Evolutionary conservation across 179 eudicot genomes (phyloP), one percentile per base, ranked within the genome.

Genomic region (Silene vulgaris): DNA sequence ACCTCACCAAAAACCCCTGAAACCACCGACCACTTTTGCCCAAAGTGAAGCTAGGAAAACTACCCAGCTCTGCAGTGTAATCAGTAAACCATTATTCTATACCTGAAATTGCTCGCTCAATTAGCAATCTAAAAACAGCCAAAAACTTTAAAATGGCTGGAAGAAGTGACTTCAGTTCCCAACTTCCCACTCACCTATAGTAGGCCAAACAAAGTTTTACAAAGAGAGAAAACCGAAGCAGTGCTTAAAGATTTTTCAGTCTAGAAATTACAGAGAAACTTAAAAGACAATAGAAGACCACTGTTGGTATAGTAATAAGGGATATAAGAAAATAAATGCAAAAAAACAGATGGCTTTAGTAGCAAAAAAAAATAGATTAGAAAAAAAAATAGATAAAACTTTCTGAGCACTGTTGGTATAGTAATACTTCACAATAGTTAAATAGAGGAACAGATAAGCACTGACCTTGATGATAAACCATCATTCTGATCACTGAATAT

Each of bases 391-490:
- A 8, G 12, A 5, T 14, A 19, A 71, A 52, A 35, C 66, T 9
- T 52, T 60, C 60, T 40, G n/a, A 3, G 19, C 13, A 71, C 8
- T 23, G 13, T 71, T 28, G 64, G 23, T 30, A 72, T 72, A 28
- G 17, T 72, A 37, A 48, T 16, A 7, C 40, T 20, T 54, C 65
- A 72, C 32, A 60, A 19, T 17, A 12, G 29, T 21, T 32, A 45
- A 45, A 77, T 20, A 21, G 32, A 76, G 72, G 65, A 72, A 45
- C 63, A 61, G 19, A 78, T 43, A 69, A 45, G 37, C 35, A 82
- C 81, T 69, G 75, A 95, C 99, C 99, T 95, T 68, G 97, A 87
- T 65, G 88, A 69, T 63, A 88, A 71, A 73, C 80, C 83, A 83
- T 82, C 80, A 60, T 71, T 78, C 62, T 75, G 82, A 56, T 78